These are phyloP conservation scores for Hevea brasiliensis DNA, from an alignment of 345 rosid species.

Conservation along the genomic window DNA sequence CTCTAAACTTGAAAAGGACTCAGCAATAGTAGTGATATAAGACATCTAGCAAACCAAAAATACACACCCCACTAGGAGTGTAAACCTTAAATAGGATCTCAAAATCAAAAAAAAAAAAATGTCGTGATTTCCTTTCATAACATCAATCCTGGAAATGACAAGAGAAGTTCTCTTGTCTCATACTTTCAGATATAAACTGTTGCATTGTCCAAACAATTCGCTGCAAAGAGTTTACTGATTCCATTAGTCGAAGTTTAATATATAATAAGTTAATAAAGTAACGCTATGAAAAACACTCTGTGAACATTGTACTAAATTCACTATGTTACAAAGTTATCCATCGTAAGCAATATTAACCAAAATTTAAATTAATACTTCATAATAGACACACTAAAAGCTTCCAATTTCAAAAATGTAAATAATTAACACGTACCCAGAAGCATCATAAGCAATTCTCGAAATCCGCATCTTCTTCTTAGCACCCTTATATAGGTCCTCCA, in stretches of 20 bases:
- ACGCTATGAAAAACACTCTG: neutral
- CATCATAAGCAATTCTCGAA: conserved; percentile 52
- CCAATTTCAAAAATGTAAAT: neutral
- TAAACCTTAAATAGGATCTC: neutral
- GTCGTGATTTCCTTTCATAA: no score
- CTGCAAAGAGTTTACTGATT: neutral
- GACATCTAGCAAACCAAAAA: neutral
- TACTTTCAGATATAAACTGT: neutral
- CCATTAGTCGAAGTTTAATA: neutral
- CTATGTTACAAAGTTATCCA: no score
- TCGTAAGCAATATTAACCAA: neutral
- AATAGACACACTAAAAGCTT: neutral
- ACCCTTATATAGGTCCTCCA: conserved; percentile 90
- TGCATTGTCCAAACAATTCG: neutral
- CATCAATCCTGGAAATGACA: no score
- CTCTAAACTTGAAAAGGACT: neutral
- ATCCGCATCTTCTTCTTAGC: conserved; percentile 74
- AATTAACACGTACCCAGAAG: conserved; percentile 52
- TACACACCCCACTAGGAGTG: neutral
- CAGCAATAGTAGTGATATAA: neutral
- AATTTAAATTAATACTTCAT: neutral
- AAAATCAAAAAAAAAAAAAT: neutral
- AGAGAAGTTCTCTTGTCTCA: neutral
- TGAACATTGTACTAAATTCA: neutral
- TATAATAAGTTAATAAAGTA: neutral